These are phyloP conservation scores for Yarrowia deformans DNA, from an alignment of 805 yeast species.

Conservation along the genomic window DNA sequence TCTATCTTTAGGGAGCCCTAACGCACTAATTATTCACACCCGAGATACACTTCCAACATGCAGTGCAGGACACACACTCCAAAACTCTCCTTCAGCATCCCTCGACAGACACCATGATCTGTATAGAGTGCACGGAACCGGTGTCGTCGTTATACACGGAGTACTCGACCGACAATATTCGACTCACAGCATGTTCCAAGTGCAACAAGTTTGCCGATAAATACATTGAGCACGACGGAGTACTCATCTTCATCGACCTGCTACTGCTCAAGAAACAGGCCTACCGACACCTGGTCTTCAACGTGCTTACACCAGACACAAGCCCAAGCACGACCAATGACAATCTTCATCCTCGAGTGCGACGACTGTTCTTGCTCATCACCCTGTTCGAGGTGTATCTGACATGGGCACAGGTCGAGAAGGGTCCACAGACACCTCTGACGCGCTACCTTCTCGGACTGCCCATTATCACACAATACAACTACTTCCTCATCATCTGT, in stretches of 20 bases:
- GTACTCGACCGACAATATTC: constrained; percentile 79
- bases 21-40: not conserved
- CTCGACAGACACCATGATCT: constrained; percentile 66
- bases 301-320: constrained; percentile 53
- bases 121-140: constrained; percentile 83
- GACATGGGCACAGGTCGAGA: constrained; percentile 91
- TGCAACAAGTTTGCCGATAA: constrained; percentile 85
- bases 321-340: constrained; percentile 24
- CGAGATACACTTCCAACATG: constrained; percentile 4
- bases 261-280: constrained; percentile 84
- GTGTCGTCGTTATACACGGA: constrained; percentile 70
- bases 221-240: constrained; percentile 89
- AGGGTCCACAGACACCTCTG: constrained; percentile 47
- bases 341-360: constrained; percentile 29
- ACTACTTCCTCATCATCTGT: constrained; percentile 51
- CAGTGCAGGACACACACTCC: constrained; percentile 8
- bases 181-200: constrained; percentile 73
- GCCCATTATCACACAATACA: constrained; percentile 52
- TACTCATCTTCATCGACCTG: constrained; percentile 81
- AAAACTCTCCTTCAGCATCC: constrained; percentile 3
- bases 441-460: constrained; percentile 44
- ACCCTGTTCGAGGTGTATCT: constrained; percentile 87
- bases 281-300: constrained; percentile 80
- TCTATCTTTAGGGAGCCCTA: too few species aligned
- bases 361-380: constrained; percentile 64